phyloP scores from a whole-genome alignment of 352 stramenopile species.

The Phytopythium cucurbitacearum region DNA sequence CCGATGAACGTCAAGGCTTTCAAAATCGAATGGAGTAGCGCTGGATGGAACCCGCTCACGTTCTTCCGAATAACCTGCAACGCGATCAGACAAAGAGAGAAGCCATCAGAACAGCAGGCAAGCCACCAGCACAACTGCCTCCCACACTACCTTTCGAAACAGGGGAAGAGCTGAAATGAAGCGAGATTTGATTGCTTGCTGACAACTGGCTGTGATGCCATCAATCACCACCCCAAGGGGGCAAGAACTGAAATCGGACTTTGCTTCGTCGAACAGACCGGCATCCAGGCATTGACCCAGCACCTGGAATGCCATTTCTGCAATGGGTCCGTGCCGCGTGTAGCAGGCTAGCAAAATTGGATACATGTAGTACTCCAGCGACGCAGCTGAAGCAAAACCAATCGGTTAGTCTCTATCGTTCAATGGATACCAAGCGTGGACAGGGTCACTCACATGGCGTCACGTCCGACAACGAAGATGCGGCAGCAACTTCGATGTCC shows the following conservation, averaged over 20 bases:
- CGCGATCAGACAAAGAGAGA: not conserved
- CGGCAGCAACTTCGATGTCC: too few relatives aligned
- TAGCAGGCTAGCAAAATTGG: constrained; percentile 75
- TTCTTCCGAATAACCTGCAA: constrained; percentile 51
- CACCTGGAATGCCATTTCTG: constrained; percentile 38
- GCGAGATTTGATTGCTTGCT: constrained; percentile 73
- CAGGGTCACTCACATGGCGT: too few relatives aligned
- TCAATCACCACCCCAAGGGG: constrained; percentile 55
- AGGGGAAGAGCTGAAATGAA: constrained; percentile 58
- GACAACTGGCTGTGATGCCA: constrained; percentile 60
- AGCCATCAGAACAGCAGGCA: not conserved
- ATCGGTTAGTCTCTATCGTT: not conserved
- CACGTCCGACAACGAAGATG: too few relatives aligned
- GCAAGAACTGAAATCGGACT: constrained; percentile 24
- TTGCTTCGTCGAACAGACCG: constrained; percentile 41
- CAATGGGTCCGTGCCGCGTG: constrained; percentile 58
- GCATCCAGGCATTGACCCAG: constrained; percentile 60
- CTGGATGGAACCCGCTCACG: constrained; percentile 24
- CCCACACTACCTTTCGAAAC: constrained; percentile 54
- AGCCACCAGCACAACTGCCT: not conserved
- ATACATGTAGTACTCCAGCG: constrained; percentile 72
- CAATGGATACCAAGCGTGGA: too few relatives aligned
- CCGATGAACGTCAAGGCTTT: constrained; percentile 77
- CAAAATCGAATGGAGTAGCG: constrained; percentile 59
- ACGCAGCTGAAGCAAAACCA: constrained; percentile 1